Percentiles rank a stretch among this genome's conserved stretches.
Conservation (phyloP, 1,284 basidiomycete genomes). For the Lentinula novae-zelandiae region DNA sequence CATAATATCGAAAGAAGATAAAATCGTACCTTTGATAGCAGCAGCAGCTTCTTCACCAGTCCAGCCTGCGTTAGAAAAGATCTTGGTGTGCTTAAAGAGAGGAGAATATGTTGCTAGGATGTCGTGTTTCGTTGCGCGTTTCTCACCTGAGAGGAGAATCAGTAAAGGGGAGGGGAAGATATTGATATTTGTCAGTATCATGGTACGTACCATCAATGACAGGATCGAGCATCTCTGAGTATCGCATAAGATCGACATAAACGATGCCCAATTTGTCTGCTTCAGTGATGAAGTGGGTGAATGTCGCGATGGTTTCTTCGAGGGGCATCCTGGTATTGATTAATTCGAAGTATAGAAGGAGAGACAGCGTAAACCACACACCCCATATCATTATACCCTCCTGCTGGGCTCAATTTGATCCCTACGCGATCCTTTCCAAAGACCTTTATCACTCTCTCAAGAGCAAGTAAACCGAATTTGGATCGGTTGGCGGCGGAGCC, state of each 20-base stretch:
- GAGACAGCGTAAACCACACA: constrained; percentile 21
- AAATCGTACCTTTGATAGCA: constrained; percentile 14
- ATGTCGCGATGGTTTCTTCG: constrained; percentile 25
- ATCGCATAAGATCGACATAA: constrained; percentile 17
- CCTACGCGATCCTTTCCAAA: constrained; percentile 49
- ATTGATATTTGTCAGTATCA: too few species aligned
- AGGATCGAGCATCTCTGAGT: constrained; percentile 29
- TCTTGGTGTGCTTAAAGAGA: constrained; percentile 26
- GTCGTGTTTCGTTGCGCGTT: constrained; percentile 15
- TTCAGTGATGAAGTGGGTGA: constrained; percentile 20
- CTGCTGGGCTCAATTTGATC: constrained; percentile 48
- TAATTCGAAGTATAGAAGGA: background rate
- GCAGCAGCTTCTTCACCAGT: constrained; percentile 31
- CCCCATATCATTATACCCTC: constrained; percentile 46
- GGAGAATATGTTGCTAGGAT: constrained; percentile 31
- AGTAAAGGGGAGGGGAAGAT: background rate
- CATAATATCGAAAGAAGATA: too few species aligned
- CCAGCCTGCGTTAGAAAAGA: constrained; percentile 31
- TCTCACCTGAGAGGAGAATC: constrained; percentile 8
- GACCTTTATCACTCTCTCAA: constrained; percentile 44
- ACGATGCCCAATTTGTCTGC: constrained; percentile 19
- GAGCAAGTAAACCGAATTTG: constrained; percentile 49
- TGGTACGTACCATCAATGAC: constrained; percentile 18
- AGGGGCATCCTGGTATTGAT: constrained; percentile 33
- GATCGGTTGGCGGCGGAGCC: constrained; percentile 53